phyloP scores from a whole-genome alignment of 768 basidiomycete species.

The Myochromella boudieri region DNA sequence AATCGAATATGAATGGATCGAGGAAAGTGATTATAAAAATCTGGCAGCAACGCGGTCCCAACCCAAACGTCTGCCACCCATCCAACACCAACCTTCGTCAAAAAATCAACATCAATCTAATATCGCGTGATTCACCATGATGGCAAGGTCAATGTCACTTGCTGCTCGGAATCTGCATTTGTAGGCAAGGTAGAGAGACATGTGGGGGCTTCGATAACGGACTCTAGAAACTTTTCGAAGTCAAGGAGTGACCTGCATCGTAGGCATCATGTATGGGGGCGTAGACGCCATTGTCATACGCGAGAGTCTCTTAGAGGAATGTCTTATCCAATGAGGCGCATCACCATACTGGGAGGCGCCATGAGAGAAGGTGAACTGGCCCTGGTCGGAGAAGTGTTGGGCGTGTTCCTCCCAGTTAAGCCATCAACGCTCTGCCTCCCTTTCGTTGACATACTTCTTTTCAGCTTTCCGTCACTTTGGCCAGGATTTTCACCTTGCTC shows the following conservation, averaged over 20 bases:
- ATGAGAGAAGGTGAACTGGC: no score
- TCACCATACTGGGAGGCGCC: no score
- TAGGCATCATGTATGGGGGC: background rate
- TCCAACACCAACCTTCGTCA: slow-evolving; percentile 72
- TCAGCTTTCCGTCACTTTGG: background rate
- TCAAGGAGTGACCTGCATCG: slow-evolving; percentile 49
- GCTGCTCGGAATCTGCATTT: no score
- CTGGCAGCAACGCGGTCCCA: slow-evolving; percentile 83
- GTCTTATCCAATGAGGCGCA: background rate
- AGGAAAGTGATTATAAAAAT: slow-evolving; percentile 61
- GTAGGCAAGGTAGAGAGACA: no score
- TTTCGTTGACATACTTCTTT: background rate
- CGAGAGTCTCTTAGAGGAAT: background rate
- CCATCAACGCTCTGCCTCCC: background rate
- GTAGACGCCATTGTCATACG: background rate
- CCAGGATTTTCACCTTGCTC: background rate
- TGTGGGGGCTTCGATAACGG: slow-evolving; percentile 68
- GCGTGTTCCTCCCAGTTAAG: background rate
- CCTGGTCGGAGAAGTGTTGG: background rate
- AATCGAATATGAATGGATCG: no score
- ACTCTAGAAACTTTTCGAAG: slow-evolving; percentile 72
- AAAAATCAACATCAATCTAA: slow-evolving; percentile 69
- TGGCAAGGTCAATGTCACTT: slow-evolving; percentile 47
- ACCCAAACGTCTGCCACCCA: slow-evolving; percentile 78
- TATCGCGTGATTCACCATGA: slow-evolving; percentile 82